These are phyloP conservation scores for Spergularia bocconei DNA, from an alignment of 148 eudicot genomes.

Conservation along the genomic window DNA sequence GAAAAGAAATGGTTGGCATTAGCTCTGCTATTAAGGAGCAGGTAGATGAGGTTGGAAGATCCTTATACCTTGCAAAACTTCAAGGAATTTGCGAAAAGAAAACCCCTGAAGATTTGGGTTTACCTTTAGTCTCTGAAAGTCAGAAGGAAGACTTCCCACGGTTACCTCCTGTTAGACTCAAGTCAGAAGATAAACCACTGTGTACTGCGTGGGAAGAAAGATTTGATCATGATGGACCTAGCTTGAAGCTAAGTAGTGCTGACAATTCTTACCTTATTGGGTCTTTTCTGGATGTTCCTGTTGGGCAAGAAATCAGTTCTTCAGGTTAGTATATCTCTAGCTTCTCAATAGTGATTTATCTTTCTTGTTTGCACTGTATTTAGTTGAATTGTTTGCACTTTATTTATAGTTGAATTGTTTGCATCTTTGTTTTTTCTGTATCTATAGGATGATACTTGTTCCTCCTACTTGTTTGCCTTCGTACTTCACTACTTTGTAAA, in stretches of 20 bases:
- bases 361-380: not conserved
- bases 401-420: slow-evolving; percentile 15
- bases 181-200: slow-evolving; percentile 68
- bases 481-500: not conserved
- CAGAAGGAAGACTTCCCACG: slow-evolving; percentile 86
- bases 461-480: slow-evolving; percentile 1
- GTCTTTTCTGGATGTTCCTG: slow-evolving; percentile 91
- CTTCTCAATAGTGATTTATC: not conserved
- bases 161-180: slow-evolving; percentile 86
- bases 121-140: slow-evolving; percentile 47
- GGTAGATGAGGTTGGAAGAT: slow-evolving; percentile 90
- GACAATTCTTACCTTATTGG: slow-evolving; percentile 75
- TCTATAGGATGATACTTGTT: slow-evolving; percentile 2
- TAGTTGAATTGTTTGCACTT: slow-evolving; percentile 10
- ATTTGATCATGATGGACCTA: slow-evolving; percentile 61
- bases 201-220: slow-evolving; percentile 75
- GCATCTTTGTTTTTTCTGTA: not conserved
- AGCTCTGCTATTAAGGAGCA: slow-evolving; percentile 76
- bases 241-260: slow-evolving; percentile 49
- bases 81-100: slow-evolving; percentile 55
- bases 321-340: slow-evolving; percentile 48
- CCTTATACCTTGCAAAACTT: slow-evolving; percentile 64
- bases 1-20: slow-evolving; percentile 43
- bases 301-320: slow-evolving; percentile 84
- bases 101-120: slow-evolving; percentile 45